Conservation (phyloP, 1,284 basidiomycete genomes). For the Hymenochaete sp. region DNA sequence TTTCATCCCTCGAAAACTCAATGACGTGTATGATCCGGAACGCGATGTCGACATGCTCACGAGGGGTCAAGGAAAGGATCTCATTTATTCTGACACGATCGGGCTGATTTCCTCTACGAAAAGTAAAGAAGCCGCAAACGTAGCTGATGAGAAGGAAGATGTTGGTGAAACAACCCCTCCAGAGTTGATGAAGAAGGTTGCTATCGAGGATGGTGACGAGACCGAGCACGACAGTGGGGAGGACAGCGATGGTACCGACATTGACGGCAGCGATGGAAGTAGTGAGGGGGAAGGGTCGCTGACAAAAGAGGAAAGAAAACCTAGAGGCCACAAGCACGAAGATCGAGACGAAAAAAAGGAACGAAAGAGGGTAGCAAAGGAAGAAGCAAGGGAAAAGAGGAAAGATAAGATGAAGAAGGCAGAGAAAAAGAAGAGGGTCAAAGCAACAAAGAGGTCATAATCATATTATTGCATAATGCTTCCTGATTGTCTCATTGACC, state of each 20-base stretch:
- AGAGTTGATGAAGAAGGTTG: background rate
- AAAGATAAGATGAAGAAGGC: slow-evolving; percentile 91
- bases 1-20: slow-evolving; percentile 88
- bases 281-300: slow-evolving; percentile 27
- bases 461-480: background rate
- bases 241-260: slow-evolving; percentile 21
- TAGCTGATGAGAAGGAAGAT: slow-evolving; percentile 14
- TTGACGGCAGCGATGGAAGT: slow-evolving; percentile 30
- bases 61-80: slow-evolving; percentile 56
- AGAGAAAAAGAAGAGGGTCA: slow-evolving; percentile 83
- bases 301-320: slow-evolving; percentile 41
- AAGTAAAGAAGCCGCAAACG: slow-evolving; percentile 10
- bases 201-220: slow-evolving; percentile 2
- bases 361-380: slow-evolving; percentile 82
- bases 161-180: slow-evolving; percentile 13
- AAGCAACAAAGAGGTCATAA: slow-evolving; percentile 33
- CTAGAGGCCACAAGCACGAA: slow-evolving; percentile 83
- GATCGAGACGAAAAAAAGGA: slow-evolving; percentile 91
- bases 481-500: too few relatives aligned
- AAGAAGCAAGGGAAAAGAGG: slow-evolving; percentile 78
- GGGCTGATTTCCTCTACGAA: slow-evolving; percentile 44
- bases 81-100: slow-evolving; percentile 84
- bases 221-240: slow-evolving; percentile 14
- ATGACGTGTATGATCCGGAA: slow-evolving; percentile 89
- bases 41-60: slow-evolving; percentile 73